Percentiles rank a stretch among this genome's conserved stretches.
Conservation (phyloP, 768 basidiomycete genomes). For the Termitomyces sp. region DNA sequence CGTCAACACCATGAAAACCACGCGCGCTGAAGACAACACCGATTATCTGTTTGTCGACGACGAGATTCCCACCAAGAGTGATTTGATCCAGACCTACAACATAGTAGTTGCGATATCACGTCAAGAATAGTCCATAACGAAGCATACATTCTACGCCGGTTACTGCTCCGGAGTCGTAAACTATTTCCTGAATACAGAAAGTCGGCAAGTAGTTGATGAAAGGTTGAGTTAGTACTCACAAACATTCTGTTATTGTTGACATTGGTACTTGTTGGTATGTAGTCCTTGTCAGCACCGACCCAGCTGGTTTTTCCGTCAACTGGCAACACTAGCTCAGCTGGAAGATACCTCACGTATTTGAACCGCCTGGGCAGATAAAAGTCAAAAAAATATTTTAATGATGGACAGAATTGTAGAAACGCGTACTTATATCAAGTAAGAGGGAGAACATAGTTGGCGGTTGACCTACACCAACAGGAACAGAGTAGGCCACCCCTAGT, state of each 20-base stretch:
- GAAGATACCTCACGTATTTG: constrained; percentile 1
- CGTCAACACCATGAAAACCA: constrained; percentile 44
- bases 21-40: constrained; percentile 37
- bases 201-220: not conserved
- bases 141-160: constrained; percentile 45
- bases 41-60: constrained; percentile 41
- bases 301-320: constrained; percentile 22
- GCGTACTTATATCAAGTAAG: constrained; percentile 51
- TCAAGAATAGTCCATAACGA: not conserved
- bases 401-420: not conserved
- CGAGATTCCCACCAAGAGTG: constrained; percentile 31
- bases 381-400: not conserved
- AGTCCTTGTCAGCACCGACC: constrained; percentile 46
- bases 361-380: not conserved
- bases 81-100: constrained; percentile 41
- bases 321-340: not conserved
- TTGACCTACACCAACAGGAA: constrained; percentile 44
- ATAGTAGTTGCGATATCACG: not conserved
- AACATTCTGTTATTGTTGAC: constrained; percentile 24
- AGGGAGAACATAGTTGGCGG: constrained; percentile 45
- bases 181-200: constrained; percentile 31
- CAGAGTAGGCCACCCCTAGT: constrained; percentile 43
- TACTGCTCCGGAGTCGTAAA: constrained; percentile 51
- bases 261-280: constrained; percentile 40
- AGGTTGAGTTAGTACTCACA: constrained; percentile 19